Base-by-base conservation (phyloP, 176 grass and related monocot species). In the Rhynchospora tenuis region DNA sequence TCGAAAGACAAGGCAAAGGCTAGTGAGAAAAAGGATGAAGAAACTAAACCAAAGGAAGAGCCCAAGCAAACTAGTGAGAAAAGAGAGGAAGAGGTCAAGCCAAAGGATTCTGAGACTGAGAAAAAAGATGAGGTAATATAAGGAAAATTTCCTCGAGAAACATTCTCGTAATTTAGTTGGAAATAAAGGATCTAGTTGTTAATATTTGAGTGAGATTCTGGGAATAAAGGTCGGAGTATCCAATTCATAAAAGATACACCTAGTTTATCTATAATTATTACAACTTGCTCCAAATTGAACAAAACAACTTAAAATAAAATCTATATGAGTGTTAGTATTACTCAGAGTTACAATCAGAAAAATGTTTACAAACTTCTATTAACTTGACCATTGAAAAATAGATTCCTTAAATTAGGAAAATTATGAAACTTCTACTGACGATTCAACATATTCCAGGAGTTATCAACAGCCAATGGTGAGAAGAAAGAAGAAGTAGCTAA, bases 21-120 rank as follows among this genome's bases (percentile, higher is more conserved):
- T 26, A 60, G 43, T 26, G 65, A 81, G 59, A 33, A 73, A 59
- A 45, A 72, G 20, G 80, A 72, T 28, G 81, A 71, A 83, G 43
- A 78, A 11, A 45, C 71, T 74, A 79, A 52, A 16, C 23, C 17
- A 64, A 38, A 75, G 60, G 79, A 62, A 42, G 13, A 81, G 48
- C 50, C 77, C 20, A 51, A 77, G 14, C 45, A 31, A 22, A 77
- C 14, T 26, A 59, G 52, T 24, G 54, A 47, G 70, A 22, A 69
- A 55, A 76, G 47, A 23, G 78, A 60, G 16, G 75, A 74, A 72
- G 72, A 59, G 4, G 5, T 46, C 16, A 70, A 81, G 26, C 29
- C 28, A 56, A 17, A 28, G 17, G 46, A 59, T 24, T n/a, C 20
- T n/a, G 5, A 58, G 56, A 74, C 46, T 16, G 22, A 8, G 9